These are phyloP conservation scores for Cocos nucifera DNA, from an alignment of 176 grass and related monocot species.

Conservation along the genomic window DNA sequence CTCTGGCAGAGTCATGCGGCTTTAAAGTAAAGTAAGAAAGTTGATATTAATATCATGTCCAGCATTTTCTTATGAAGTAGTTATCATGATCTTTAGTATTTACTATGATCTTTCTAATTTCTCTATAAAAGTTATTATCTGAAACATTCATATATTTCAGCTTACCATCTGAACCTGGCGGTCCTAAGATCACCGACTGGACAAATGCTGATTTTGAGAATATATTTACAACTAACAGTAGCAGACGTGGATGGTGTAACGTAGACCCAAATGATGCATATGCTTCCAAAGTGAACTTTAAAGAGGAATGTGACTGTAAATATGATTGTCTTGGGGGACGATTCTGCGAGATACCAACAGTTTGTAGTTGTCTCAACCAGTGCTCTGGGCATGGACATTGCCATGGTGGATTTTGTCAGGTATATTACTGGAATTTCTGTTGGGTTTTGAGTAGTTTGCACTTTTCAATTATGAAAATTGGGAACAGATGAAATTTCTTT, in stretches of 20 bases:
- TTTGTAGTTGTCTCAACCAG: conserved; percentile 81
- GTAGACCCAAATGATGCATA: conserved; percentile 68
- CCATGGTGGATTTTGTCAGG: conserved; percentile 91
- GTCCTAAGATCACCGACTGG: conserved; percentile 61
- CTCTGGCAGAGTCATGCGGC: conserved; percentile 78
- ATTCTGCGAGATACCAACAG: conserved; percentile 70
- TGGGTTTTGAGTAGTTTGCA: too few relatives aligned
- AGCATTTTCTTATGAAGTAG: background rate
- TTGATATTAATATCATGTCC: background rate
- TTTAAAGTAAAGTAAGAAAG: conserved; percentile 73
- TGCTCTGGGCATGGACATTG: conserved; percentile 82
- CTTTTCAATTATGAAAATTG: too few relatives aligned
- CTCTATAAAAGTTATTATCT: too few relatives aligned
- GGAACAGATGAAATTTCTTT: too few relatives aligned
- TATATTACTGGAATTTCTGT: conserved; percentile 13
- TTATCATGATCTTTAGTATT: conserved; percentile 11
- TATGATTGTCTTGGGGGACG: conserved; percentile 70
- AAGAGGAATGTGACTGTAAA: conserved; percentile 89
- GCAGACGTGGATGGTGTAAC: conserved; percentile 87
- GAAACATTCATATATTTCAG: conserved; percentile 30
- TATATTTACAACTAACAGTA: conserved; percentile 69
- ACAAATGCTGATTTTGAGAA: conserved; percentile 62
- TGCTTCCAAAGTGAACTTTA: conserved; percentile 66
- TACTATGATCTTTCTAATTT: too few relatives aligned
- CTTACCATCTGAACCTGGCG: conserved; percentile 50